These are phyloP conservation scores for Cladosporium velox DNA, from an alignment of 2,329 filamentous ascomycete genomes.

Conservation along the genomic window DNA sequence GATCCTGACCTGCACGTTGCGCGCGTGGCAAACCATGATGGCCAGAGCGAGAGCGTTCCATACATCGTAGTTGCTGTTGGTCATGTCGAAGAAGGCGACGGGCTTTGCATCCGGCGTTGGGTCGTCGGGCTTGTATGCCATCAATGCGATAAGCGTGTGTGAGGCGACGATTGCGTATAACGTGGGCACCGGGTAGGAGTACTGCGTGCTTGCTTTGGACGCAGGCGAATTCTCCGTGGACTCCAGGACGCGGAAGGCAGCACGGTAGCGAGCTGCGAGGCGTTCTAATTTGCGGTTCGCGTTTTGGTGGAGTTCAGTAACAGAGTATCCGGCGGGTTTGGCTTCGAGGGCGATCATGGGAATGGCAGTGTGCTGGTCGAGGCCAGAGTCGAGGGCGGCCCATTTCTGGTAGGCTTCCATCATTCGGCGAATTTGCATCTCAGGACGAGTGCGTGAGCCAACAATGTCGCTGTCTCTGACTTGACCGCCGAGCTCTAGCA, in stretches of 20 bases:
- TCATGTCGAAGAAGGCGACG: constrained; percentile 57
- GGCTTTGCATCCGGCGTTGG: constrained; percentile 27
- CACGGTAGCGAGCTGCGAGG: constrained; percentile 47
- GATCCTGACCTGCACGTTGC: constrained; percentile 52
- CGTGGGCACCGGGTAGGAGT: constrained; percentile 46
- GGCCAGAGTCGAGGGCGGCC: constrained; percentile 53
- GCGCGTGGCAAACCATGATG: constrained; percentile 56
- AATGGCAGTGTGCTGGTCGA: constrained; percentile 38
- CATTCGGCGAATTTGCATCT: constrained; percentile 27
- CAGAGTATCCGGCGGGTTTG: constrained; percentile 43
- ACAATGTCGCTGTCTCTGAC: constrained; percentile 51
- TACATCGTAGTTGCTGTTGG: constrained; percentile 56
- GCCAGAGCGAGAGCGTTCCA: constrained; percentile 62
- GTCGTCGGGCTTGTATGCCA: constrained; percentile 52
- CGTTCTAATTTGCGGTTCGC: constrained; percentile 44
- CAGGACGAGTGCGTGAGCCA: constrained; percentile 23
- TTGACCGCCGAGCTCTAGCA: constrained; percentile 54
- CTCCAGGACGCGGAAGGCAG: constrained; percentile 36
- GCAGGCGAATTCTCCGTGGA: constrained; percentile 33
- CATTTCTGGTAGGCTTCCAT: constrained; percentile 54
- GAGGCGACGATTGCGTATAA: constrained; percentile 58
- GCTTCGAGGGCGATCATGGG: constrained; percentile 51
- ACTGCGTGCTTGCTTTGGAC: constrained; percentile 24
- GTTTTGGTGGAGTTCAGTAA: constrained; percentile 44
- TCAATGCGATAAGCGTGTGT: constrained; percentile 54